These are phyloP conservation scores for Paraphoma chrysanthemicola DNA, from an alignment of 2,329 filamentous ascomycete genomes.

Conservation along the genomic window DNA sequence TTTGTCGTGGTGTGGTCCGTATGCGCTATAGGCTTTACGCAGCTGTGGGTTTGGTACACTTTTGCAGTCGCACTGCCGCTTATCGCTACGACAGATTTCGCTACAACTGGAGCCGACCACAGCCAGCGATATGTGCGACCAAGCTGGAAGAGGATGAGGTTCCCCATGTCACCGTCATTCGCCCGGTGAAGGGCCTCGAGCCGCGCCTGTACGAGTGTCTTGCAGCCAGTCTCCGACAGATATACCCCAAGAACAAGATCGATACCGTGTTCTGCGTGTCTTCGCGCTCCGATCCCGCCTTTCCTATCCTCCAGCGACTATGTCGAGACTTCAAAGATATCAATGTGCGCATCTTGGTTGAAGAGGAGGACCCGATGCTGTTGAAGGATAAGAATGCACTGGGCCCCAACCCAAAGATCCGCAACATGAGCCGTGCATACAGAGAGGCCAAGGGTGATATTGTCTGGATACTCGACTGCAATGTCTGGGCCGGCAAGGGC, in stretches of 20 bases:
- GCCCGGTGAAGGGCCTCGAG: constrained; percentile 92
- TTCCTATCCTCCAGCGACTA: constrained; percentile 74
- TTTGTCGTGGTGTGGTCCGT: constrained; percentile 63
- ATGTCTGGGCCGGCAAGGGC: constrained; percentile 85
- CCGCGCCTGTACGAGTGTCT: constrained; percentile 91
- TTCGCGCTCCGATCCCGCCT: constrained; percentile 75
- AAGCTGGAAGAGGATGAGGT: constrained; percentile 55
- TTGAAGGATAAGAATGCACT: constrained; percentile 66
- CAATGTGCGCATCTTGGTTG: constrained; percentile 77
- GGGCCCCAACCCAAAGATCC: constrained; percentile 97
- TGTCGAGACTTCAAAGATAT: constrained; percentile 74
- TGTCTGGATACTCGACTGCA: constrained; percentile 95
- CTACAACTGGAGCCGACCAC: constrained; percentile 58
- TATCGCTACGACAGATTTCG: constrained; percentile 55
- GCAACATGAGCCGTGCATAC: constrained; percentile 94
- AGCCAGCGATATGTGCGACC: constrained; percentile 51
- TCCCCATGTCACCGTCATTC: constrained; percentile 87
- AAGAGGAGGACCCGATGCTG: constrained; percentile 77
- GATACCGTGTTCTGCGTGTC: constrained; percentile 85
- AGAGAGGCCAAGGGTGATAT: constrained; percentile 84
- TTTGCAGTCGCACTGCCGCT: background rate
- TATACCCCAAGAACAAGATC: constrained; percentile 78
- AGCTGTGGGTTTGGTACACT: constrained; percentile 59
- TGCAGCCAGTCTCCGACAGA: constrained; percentile 81
- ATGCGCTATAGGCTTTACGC: constrained; percentile 64